phyloP scores from a whole-genome alignment of 192 early-diverging fungal genomes.

The Dimargaris verticillata region DNA sequence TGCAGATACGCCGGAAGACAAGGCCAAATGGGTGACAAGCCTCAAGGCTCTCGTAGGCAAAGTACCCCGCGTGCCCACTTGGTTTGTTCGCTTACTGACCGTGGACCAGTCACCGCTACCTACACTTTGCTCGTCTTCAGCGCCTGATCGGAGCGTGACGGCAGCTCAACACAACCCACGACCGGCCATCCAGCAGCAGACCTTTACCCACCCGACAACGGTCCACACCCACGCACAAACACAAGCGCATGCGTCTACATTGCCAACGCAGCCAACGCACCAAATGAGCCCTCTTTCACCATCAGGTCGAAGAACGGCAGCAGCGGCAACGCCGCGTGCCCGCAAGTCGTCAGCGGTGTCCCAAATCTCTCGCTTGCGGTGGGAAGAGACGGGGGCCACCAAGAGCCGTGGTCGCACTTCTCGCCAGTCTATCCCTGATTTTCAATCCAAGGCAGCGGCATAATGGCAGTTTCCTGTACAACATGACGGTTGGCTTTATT shows the following conservation, averaged over 20 bases:
- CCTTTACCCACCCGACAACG: not conserved
- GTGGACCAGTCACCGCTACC: not conserved
- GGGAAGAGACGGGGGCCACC: not conserved
- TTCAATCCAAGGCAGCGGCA: slow-evolving; percentile 8
- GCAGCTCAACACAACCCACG: not conserved
- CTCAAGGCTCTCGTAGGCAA: not conserved
- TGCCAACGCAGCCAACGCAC: not conserved
- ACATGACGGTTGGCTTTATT: too few species aligned
- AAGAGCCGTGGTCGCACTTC: not conserved
- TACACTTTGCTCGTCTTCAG: not conserved
- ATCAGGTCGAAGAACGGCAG: not conserved
- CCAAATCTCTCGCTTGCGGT: not conserved
- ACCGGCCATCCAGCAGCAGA: not conserved
- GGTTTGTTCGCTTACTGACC: slow-evolving; percentile 10
- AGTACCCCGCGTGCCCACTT: slow-evolving; percentile 10
- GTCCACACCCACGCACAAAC: not conserved
- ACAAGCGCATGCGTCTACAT: not conserved
- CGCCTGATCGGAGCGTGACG: too few species aligned
- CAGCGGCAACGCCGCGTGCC: not conserved
- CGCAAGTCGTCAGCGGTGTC: not conserved
- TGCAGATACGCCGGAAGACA: slow-evolving; percentile 5
- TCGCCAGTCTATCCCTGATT: not conserved
- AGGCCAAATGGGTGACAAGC: not conserved
- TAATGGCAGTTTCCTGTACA: too few species aligned
- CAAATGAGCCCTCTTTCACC: not conserved